Evolutionary conservation across 768 basidiomycete genomes (phyloP), one percentile per base, ranked within the genome.

Genomic region (Pulveroboletus sp.): DNA sequence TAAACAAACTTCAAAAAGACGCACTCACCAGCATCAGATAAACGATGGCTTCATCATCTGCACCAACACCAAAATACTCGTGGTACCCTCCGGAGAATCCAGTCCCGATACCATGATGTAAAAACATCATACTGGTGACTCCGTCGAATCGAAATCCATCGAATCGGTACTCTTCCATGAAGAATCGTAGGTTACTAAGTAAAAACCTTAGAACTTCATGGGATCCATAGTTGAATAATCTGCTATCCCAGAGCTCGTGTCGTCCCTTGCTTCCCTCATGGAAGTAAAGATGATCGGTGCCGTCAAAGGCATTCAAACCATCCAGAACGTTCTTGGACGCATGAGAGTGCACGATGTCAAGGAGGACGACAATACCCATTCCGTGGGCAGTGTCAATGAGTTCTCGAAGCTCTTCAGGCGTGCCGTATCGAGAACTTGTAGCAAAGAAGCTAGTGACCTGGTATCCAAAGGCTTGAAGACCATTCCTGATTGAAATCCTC

Each of bases 51-150:
- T 97, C 95, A 41, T 85, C 72, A 60, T 98, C 96, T 17, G 87
- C 87, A 11, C 70, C 72, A 31, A 80, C 74, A 12, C 94, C 95
- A 68, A 97, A 99, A 71, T 99, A 99, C 69, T 99, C 96, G 63
- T 96, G 90, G 70, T 99, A 99, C 11, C 91, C 94, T 26, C 95
- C 94, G 37, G 93, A 95, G 73, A 99, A 99, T 15, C 95, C 96
- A 8, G 93, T 81, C 14, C 95, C 95, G 59, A 98, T 98, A 9
- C 96, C 96, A 69, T 98, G 96, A 64, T 99, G 96, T 45, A 81
- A 73, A 71, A 97, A 99, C 92, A 99, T 94, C 95, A 98, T 98
- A 64, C 92, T 94, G 4, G 96, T 99, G 42, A 99, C 96, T 26
- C 96, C 96, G 58, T 99, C 96, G 65, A 99, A 99, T 38, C 96